Percentiles rank a stretch among this genome's conserved stretches.
phyloP scores from a whole-genome alignment of 2,329 filamentous ascomycete genomes.

The Xylariaceae sp. region DNA sequence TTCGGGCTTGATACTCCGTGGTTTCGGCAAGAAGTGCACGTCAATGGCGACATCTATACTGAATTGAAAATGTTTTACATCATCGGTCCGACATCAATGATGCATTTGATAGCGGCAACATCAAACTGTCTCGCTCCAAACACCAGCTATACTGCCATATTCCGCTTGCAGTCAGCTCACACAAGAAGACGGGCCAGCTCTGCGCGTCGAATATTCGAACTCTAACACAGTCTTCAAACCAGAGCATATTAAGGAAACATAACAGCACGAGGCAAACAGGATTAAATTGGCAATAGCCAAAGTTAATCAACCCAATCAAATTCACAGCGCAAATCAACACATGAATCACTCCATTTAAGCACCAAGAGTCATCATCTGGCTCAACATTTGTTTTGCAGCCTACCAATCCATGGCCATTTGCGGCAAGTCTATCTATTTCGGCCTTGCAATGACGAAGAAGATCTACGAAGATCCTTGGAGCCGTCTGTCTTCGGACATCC shows the following conservation, averaged over 20 bases:
- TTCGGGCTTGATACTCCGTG: no score
- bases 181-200: neutral
- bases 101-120: neutral
- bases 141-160: neutral
- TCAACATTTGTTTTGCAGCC: neutral
- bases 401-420: neutral
- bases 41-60: no score
- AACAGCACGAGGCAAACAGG: neutral
- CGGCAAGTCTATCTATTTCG: neutral
- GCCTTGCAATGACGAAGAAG: conserved; percentile 33
- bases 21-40: no score
- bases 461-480: conserved; percentile 26
- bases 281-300: neutral
- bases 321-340: neutral
- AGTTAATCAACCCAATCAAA: neutral
- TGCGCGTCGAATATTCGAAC: neutral
- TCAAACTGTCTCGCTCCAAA: neutral
- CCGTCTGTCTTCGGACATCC: conserved; percentile 22
- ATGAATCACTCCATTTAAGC: neutral
- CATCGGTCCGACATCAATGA: neutral
- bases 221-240: neutral
- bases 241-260: neutral
- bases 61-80: neutral
- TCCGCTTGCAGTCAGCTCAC: neutral
- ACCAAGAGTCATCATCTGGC: neutral